Conservation (phyloP, 129 eudicot species). For the Lactuca saligna region DNA sequence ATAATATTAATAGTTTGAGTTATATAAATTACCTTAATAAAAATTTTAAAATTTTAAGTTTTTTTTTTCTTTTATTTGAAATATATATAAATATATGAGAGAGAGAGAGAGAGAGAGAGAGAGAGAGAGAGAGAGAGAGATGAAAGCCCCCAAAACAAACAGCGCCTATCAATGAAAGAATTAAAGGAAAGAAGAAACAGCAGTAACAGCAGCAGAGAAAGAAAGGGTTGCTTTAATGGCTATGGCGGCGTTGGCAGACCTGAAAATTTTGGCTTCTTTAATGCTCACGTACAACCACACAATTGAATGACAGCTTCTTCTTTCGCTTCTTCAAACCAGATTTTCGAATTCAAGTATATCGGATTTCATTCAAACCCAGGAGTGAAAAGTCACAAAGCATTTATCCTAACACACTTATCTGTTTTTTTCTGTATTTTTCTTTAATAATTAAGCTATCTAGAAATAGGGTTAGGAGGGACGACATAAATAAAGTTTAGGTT, state of each 20-base stretch:
- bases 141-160: slow-evolving; percentile 34
- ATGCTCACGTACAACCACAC: slow-evolving; percentile 34
- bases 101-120: background rate
- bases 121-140: slow-evolving; percentile 6
- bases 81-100: too few relatives aligned
- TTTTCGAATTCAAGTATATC: slow-evolving; percentile 4
- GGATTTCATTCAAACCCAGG: slow-evolving; percentile 2
- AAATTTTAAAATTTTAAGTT: too few relatives aligned
- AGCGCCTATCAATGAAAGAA: slow-evolving; percentile 34
- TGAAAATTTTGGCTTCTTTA: slow-evolving; percentile 34
- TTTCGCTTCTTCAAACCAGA: slow-evolving; percentile 17
- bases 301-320: slow-evolving; percentile 18
- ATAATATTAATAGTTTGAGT: too few relatives aligned
- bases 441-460: slow-evolving; percentile 30
- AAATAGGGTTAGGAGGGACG: slow-evolving; percentile 35
- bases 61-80: too few relatives aligned
- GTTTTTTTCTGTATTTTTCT: background rate
- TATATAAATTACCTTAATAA: too few relatives aligned
- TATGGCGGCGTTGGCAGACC: slow-evolving; percentile 46
- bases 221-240: slow-evolving; percentile 38
- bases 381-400: background rate
- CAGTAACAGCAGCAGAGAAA: slow-evolving; percentile 28
- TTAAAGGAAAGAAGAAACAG: slow-evolving; percentile 23
- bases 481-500: slow-evolving; percentile 36
- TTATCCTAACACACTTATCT: background rate